Conservation (phyloP, 345 rosid species). For the Kandelia obovata region DNA sequence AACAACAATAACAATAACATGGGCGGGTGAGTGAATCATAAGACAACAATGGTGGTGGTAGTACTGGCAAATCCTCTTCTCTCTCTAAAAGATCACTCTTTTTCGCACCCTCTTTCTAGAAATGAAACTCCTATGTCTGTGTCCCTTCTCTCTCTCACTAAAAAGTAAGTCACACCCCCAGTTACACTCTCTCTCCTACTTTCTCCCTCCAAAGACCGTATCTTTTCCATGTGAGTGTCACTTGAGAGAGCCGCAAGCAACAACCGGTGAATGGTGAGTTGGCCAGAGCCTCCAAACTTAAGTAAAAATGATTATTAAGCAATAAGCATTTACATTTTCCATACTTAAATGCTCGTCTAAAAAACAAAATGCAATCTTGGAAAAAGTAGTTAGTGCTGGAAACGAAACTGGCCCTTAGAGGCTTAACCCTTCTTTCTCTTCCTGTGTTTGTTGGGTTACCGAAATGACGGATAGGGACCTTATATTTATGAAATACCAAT, state of each 20-base stretch:
- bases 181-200: background rate
- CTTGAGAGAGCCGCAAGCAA: conserved; percentile 53
- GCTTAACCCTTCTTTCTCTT: background rate
- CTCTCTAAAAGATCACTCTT: background rate
- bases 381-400: too few relatives aligned
- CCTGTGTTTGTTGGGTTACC: background rate
- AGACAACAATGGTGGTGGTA: conserved; percentile 1
- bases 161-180: conserved; percentile 1
- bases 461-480: conserved; percentile 7
- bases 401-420: background rate
- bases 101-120: background rate
- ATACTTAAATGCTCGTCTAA: too few relatives aligned
- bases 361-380: too few relatives aligned
- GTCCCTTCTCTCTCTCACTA: conserved; percentile 16
- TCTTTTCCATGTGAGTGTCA: conserved; percentile 21
- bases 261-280: conserved; percentile 48
- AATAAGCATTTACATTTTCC: background rate
- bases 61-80: conserved; percentile 7
- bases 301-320: conserved; percentile 15
- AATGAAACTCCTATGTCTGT: background rate
- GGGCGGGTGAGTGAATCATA: conserved; percentile 10
- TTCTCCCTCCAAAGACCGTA: conserved; percentile 21
- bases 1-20: conserved; percentile 8
- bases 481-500: background rate
- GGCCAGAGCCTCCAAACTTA: conserved; percentile 24